Percentiles rank a stretch among this genome's conserved stretches.
Conservation (phyloP, 2,329 filamentous ascomycete species). For the Stagonosporopsis vannaccii region DNA sequence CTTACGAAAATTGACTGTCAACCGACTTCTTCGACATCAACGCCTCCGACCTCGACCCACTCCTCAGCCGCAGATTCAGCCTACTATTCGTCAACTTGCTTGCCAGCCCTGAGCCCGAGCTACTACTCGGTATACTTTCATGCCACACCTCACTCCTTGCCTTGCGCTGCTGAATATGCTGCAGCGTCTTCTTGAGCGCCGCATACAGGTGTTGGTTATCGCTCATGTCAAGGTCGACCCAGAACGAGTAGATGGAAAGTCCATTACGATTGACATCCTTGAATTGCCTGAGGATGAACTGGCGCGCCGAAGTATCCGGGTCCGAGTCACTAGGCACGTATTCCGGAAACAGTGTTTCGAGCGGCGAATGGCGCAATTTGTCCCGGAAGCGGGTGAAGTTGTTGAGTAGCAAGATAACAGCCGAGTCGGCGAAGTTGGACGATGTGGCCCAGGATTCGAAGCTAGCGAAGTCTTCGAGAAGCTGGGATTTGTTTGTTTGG, state of each 20-base stretch:
- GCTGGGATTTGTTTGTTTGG: conserved; percentile 36
- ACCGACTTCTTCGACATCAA: conserved; percentile 10
- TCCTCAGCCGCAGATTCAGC: conserved; percentile 10
- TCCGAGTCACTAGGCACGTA: conserved; percentile 29
- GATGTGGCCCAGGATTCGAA: conserved; percentile 44
- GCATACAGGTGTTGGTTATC: conserved; percentile 46
- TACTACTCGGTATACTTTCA: conserved; percentile 16
- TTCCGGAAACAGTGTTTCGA: conserved; percentile 42
- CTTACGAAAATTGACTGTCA: conserved; percentile 4
- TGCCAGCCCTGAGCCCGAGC: conserved; percentile 7
- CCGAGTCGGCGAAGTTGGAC: conserved; percentile 36
- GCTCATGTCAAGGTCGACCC: conserved; percentile 47
- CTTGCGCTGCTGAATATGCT: conserved; percentile 42
- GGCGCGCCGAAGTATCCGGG: conserved; percentile 38
- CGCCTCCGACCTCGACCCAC: conserved; percentile 5
- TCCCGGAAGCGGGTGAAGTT: conserved; percentile 46
- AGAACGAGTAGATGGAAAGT: conserved; percentile 45
- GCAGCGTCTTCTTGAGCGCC: conserved; percentile 45
- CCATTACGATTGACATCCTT: conserved; percentile 41
- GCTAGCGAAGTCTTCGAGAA: conserved; percentile 40
- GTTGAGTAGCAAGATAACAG: conserved; percentile 45
- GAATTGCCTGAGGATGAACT: conserved; percentile 43
- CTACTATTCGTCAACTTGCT: conserved; percentile 15
- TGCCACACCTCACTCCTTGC: conserved; percentile 39
- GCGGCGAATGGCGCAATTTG: conserved; percentile 40